A percentile compares a stretch with the other conserved stretches of the same genome.
phyloP scores from a whole-genome alignment of 73 alveolate species.

The Effrenium voratum region DNA sequence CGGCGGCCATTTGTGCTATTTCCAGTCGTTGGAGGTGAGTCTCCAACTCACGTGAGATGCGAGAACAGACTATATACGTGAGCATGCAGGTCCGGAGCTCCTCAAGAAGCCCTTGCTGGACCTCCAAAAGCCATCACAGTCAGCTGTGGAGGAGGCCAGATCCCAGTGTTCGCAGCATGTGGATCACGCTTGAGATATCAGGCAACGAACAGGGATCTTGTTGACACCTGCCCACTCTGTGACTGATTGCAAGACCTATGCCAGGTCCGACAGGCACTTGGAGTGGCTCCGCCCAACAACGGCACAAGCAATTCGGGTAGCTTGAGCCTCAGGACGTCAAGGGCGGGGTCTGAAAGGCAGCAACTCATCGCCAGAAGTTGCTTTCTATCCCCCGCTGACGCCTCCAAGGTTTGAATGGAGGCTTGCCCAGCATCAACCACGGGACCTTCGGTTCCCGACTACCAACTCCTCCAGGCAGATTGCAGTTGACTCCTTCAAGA shows the following conservation, averaged over 20 bases:
- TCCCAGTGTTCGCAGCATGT: too few relatives aligned
- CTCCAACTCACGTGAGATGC: background rate
- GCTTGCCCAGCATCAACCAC: constrained; percentile 79
- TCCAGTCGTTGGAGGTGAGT: background rate
- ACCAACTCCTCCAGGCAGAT: constrained; percentile 79
- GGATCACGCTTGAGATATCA: too few relatives aligned
- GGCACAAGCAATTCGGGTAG: too few relatives aligned
- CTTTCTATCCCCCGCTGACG: too few relatives aligned
- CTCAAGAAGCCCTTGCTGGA: constrained; percentile 45
- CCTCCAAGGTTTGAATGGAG: too few relatives aligned
- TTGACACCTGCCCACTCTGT: too few relatives aligned
- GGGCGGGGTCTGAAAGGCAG: too few relatives aligned
- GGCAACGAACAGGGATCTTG: too few relatives aligned
- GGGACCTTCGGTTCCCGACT: constrained; percentile 25
- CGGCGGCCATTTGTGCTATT: background rate
- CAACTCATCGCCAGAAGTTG: too few relatives aligned
- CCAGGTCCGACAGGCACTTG: constrained; percentile 72
- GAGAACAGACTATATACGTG: background rate
- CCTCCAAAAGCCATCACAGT: constrained; percentile 30
- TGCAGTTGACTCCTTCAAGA: background rate
- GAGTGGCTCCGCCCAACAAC: constrained; percentile 57
- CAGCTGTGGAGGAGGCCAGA: constrained; percentile 69
- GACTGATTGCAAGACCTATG: background rate
- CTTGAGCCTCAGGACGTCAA: too few relatives aligned
- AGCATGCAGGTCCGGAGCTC: constrained; percentile 15